Evolutionary conservation across 768 basidiomycete species (phyloP).

Genomic region (Podaxis mareebaensis): DNA sequence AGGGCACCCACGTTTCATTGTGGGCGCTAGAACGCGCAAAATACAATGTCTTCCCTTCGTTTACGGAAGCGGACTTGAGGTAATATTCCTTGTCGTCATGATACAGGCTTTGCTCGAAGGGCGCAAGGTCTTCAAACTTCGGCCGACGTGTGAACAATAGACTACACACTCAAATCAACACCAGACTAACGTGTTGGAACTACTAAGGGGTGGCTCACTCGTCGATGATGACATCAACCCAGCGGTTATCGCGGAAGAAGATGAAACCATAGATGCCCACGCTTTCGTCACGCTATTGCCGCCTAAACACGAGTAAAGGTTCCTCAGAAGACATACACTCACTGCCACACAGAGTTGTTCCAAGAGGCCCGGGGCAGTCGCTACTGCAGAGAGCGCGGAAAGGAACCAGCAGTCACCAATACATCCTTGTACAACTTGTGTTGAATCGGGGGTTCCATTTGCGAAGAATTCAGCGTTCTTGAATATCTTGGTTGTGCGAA

Average conservation of each 20-base stretch:
- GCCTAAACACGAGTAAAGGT: neutral
- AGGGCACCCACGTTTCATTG: conserved; percentile 55
- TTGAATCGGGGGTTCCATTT: conserved; percentile 37
- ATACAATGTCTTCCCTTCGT: conserved; percentile 48
- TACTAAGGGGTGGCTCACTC: conserved; percentile 38
- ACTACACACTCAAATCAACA: conserved; percentile 26
- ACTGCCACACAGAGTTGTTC: conserved; percentile 50
- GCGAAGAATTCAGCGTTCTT: conserved; percentile 49
- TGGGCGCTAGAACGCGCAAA: conserved; percentile 48
- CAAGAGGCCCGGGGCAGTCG: conserved; percentile 40
- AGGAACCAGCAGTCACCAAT: conserved; percentile 58
- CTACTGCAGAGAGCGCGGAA: conserved; percentile 47
- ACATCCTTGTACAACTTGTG: conserved; percentile 50
- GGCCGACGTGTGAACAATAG: conserved; percentile 49
- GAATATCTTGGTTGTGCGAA: conserved; percentile 52
- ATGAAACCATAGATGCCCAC: conserved; percentile 55
- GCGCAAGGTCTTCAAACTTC: conserved; percentile 48
- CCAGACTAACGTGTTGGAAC: neutral
- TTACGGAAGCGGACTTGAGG: conserved; percentile 41
- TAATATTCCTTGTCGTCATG: conserved; percentile 50
- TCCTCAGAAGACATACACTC: conserved; percentile 13
- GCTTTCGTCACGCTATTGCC: conserved; percentile 39
- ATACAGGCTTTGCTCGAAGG: conserved; percentile 43
- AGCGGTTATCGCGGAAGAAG: conserved; percentile 45
- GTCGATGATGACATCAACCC: conserved; percentile 55